phyloP scores from a whole-genome alignment of 108 stramenopile genomes.

The Cyclotella cryptica region DNA sequence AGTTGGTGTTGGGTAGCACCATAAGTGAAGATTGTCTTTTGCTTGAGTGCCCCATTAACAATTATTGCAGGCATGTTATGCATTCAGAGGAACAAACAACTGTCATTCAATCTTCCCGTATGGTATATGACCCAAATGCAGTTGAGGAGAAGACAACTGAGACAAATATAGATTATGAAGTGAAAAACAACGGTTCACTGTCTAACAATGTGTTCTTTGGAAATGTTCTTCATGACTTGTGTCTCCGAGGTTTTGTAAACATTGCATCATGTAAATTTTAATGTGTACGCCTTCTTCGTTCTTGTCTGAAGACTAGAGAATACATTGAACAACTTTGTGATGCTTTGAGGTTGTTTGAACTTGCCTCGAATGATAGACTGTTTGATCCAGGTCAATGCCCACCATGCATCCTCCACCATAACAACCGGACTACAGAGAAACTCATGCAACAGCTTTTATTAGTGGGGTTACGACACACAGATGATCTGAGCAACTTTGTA shows the following conservation, averaged over 20 bases:
- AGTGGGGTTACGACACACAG: neutral
- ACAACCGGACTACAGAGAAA: neutral
- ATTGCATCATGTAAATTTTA: neutral
- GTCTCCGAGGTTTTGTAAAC: neutral
- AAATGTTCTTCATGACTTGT: neutral
- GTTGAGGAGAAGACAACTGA: neutral
- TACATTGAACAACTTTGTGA: neutral
- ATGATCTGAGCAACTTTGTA: neutral
- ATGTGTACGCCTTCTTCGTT: neutral
- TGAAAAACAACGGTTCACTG: neutral
- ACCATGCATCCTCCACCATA: neutral
- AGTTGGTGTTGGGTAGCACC: too few relatives aligned
- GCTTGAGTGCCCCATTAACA: neutral
- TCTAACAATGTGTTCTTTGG: neutral
- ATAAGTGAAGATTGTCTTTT: neutral
- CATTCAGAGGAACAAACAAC: neutral
- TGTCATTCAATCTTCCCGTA: neutral
- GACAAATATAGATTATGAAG: neutral
- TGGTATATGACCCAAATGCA: neutral
- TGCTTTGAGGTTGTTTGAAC: neutral
- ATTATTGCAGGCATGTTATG: neutral
- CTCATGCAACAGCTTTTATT: neutral
- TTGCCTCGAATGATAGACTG: neutral
- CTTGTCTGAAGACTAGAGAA: neutral
- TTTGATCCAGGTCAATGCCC: neutral